Percentiles rank a stretch among this genome's conserved stretches.
Conservation (phyloP, 805 yeast species). For the Candida boidinii region DNA sequence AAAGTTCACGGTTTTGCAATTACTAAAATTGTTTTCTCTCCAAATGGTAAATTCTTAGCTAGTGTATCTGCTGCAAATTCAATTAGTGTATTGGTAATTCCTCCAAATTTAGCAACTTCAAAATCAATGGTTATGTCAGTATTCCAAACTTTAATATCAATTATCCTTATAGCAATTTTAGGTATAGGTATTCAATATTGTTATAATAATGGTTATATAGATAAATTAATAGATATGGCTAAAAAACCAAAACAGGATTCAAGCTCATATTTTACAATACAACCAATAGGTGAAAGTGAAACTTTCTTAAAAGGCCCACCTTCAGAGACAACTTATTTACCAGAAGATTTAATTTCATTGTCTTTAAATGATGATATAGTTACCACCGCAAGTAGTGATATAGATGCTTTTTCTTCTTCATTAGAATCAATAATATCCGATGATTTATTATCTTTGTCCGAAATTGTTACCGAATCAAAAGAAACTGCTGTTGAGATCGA, state of each 20-base stretch:
- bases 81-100: conserved; percentile 53
- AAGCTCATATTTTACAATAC: conserved; percentile 24
- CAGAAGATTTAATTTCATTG: no score
- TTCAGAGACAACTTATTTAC: conserved; percentile 11
- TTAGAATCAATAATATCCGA: no score
- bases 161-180: conserved; percentile 14
- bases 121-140: conserved; percentile 24
- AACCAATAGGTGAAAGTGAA: conserved; percentile 18
- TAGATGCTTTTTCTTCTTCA: no score
- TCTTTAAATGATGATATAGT: not conserved
- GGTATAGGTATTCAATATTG: conserved; percentile 20
- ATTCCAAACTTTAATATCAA: conserved; percentile 17
- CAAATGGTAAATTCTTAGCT: conserved; percentile 58
- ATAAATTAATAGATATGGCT: conserved; percentile 13
- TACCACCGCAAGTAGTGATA: not conserved
- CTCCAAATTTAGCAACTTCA: conserved; percentile 36
- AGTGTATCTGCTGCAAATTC: conserved; percentile 68
- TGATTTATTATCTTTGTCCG: no score
- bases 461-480: no score
- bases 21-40: conserved; percentile 63
- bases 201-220: conserved; percentile 20
- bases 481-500: no score
- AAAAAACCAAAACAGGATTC: conserved; percentile 22
- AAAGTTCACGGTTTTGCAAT: conserved; percentile 74
- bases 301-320: conserved; percentile 11